phyloP scores from a whole-genome alignment of 768 basidiomycete species.

The Termitomyces titanicus region DNA sequence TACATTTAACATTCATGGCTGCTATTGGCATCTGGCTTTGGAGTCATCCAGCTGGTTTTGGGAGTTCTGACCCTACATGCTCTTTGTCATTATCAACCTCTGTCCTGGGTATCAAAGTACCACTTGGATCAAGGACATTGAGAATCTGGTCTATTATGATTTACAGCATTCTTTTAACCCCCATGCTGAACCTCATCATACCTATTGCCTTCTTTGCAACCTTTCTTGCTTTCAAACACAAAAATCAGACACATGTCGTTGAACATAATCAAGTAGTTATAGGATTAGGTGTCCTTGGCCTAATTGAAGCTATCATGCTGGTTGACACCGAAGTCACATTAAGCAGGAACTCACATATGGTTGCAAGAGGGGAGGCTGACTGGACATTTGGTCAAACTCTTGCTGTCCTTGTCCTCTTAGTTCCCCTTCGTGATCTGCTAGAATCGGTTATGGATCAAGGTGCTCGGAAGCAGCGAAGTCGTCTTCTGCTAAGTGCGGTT shows the following conservation, averaged over 20 bases:
- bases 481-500: no score
- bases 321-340: slow-evolving; percentile 1
- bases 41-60: not conserved
- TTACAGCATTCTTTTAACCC: not conserved
- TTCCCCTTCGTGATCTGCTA: slow-evolving; percentile 3
- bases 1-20: slow-evolving; percentile 3
- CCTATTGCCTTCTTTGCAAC: not conserved
- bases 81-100: not conserved
- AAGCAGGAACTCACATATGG: not conserved
- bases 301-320: not conserved
- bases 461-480: no score
- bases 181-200: not conserved
- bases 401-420: slow-evolving; percentile 1
- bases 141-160: not conserved
- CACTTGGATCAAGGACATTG: not conserved
- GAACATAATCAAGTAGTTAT: not conserved
- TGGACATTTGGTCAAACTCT: slow-evolving; percentile 12
- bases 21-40: slow-evolving; percentile 3
- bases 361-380: not conserved
- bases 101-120: not conserved
- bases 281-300: not conserved
- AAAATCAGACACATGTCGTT: not conserved
- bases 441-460: not conserved
- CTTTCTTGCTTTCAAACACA: not conserved
- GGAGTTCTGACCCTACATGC: not conserved